Evolutionary conservation across 1,284 basidiomycete species (phyloP).

Genomic region (Earliella scabrosa): DNA sequence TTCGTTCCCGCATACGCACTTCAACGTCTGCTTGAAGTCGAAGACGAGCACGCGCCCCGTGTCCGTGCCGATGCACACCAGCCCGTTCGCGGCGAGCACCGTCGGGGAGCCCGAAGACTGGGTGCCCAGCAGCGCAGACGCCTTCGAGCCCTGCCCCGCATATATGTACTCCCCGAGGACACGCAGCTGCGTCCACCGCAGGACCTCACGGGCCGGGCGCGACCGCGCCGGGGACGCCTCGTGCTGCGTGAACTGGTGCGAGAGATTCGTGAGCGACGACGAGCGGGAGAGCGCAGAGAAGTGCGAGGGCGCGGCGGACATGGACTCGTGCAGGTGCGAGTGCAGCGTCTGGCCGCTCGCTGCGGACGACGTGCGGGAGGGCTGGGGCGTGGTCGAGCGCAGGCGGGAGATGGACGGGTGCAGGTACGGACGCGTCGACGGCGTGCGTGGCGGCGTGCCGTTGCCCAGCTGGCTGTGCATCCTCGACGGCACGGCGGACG

Average conservation of each 20-base stretch:
- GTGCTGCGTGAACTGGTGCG: conserved; percentile 30
- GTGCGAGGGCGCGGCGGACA: conserved; percentile 64
- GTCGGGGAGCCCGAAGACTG: conserved; percentile 70
- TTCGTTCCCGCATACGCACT: conserved; percentile 77
- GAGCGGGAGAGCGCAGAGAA: conserved; percentile 73
- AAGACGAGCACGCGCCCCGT: conserved; percentile 83
- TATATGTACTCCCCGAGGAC: conserved; percentile 60
- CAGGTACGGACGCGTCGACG: conserved; percentile 54
- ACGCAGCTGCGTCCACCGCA: conserved; percentile 81
- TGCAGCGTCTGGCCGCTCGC: conserved; percentile 50
- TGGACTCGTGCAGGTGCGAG: conserved; percentile 45
- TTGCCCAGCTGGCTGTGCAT: conserved; percentile 38
- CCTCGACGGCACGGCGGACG: conserved; percentile 38
- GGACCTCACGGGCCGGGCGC: conserved; percentile 53
- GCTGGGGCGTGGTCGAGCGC: conserved; percentile 66
- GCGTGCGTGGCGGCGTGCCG: conserved; percentile 35
- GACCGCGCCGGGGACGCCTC: not conserved
- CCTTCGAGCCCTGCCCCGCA: conserved; percentile 59
- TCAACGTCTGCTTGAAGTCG: conserved; percentile 88
- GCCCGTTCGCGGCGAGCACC: conserved; percentile 84
- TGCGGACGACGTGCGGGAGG: conserved; percentile 53
- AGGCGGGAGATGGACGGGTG: conserved; percentile 86
- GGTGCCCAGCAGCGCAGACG: conserved; percentile 62
- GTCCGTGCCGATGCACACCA: conserved; percentile 90
- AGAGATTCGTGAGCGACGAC: conserved; percentile 66